Evolutionary conservation across 805 yeast species (phyloP).

Genomic region (Ogataea angusta): DNA sequence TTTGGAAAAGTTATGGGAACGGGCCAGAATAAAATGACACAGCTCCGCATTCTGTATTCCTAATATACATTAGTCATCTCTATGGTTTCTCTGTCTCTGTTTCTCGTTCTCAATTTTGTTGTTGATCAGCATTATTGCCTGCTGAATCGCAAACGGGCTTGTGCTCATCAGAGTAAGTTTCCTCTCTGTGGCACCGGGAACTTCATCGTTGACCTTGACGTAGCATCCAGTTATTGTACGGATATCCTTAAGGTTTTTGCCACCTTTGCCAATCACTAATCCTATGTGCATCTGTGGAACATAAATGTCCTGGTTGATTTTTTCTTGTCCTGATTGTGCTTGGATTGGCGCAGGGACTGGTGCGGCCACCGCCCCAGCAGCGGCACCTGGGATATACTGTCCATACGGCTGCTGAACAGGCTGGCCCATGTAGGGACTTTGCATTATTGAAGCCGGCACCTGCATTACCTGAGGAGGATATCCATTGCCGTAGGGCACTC

Average conservation of each 20-base stretch:
- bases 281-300: constrained; percentile 82
- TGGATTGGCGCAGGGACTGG: constrained; percentile 2
- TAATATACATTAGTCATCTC: constrained; percentile 13
- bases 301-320: constrained; percentile 63
- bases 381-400: constrained; percentile 2
- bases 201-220: constrained; percentile 62
- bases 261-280: constrained; percentile 82
- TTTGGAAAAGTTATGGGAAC: constrained; percentile 67
- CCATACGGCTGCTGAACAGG: constrained; percentile 5
- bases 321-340: constrained; percentile 37
- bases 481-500: constrained; percentile 12
- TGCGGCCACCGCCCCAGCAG: constrained; percentile 9
- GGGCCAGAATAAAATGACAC: constrained; percentile 31
- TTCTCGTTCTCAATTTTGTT: constrained; percentile 68
- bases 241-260: constrained; percentile 75
- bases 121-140: constrained; percentile 68
- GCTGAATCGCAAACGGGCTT: constrained; percentile 57
- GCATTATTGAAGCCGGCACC: constrained; percentile 27
- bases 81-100: constrained; percentile 28
- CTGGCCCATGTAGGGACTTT: constrained; percentile 21
- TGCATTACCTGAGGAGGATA: constrained; percentile 26
- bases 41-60: constrained; percentile 3
- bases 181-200: constrained; percentile 56
- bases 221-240: constrained; percentile 72
- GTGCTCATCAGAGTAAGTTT: constrained; percentile 67